Conservation (phyloP, 352 stramenopile genomes). For the Lagenidium giganteum region DNA sequence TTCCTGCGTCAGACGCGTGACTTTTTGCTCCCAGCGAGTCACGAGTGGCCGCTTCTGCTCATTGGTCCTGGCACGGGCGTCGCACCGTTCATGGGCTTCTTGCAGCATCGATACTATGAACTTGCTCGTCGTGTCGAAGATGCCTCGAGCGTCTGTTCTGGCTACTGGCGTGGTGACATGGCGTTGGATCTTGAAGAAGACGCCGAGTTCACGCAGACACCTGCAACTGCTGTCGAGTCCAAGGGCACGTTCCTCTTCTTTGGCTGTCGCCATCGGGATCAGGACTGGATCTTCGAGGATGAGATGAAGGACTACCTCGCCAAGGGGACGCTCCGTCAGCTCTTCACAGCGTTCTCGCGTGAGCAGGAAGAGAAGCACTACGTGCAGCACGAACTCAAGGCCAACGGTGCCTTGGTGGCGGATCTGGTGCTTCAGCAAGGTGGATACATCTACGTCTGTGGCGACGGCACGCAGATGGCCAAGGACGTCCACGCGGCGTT, state of each 20-base stretch:
- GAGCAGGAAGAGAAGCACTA: constrained; percentile 90
- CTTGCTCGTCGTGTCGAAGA: constrained; percentile 8
- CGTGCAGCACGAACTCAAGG: constrained; percentile 85
- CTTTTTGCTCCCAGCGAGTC: constrained; percentile 83
- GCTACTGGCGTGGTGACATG: constrained; percentile 74
- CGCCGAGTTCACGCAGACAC: constrained; percentile 25
- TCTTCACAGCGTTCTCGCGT: constrained; percentile 91
- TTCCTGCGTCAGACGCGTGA: constrained; percentile 89
- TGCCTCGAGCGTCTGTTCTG: constrained; percentile 38
- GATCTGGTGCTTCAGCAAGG: constrained; percentile 72
- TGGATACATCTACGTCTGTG: constrained; percentile 93
- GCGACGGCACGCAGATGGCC: constrained; percentile 94
- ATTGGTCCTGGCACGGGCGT: constrained; percentile 96
- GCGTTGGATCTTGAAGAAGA: constrained; percentile 37
- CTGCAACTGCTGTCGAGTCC: constrained; percentile 20
- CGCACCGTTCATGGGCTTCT: constrained; percentile 95
- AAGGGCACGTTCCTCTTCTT: constrained; percentile 92
- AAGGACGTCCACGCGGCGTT: constrained; percentile 92
- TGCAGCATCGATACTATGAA: constrained; percentile 82
- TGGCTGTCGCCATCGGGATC: constrained; percentile 81
- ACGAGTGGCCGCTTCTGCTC: constrained; percentile 88
- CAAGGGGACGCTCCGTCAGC: constrained; percentile 68
- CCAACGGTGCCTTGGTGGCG: constrained; percentile 54
- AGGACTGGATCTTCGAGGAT: constrained; percentile 92
- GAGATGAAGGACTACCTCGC: constrained; percentile 75